Percentiles rank a stretch among this genome's conserved stretches.
These are phyloP conservation scores for Beauveria brongniartii DNA, from an alignment of 2,329 filamentous ascomycete species.

Conservation along the genomic window DNA sequence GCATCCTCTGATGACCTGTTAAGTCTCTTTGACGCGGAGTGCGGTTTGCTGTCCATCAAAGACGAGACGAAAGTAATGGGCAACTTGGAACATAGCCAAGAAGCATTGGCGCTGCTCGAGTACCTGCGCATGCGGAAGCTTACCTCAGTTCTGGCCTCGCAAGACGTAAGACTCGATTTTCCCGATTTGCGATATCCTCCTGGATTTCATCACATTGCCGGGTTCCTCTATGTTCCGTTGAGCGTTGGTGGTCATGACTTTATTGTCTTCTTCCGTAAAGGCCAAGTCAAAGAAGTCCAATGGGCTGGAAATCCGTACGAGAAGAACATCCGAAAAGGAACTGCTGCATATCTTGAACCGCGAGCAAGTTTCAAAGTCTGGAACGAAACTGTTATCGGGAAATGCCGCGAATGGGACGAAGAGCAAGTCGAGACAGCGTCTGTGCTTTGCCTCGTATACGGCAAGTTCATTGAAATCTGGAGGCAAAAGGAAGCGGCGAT, in stretches of 20 bases:
- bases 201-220: constrained; percentile 70
- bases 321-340: constrained; percentile 65
- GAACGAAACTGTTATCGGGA: constrained; percentile 73
- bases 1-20: constrained; percentile 81
- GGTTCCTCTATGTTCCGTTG: constrained; percentile 73
- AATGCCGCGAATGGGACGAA: constrained; percentile 80
- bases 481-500: constrained; percentile 79
- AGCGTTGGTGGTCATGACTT: constrained; percentile 72
- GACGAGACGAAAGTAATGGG: constrained; percentile 88
- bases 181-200: constrained; percentile 72
- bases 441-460: constrained; percentile 80
- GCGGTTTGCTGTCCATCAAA: constrained; percentile 72
- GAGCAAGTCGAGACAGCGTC: constrained; percentile 85
- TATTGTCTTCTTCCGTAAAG: constrained; percentile 82
- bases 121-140: constrained; percentile 71
- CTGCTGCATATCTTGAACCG: constrained; percentile 66
- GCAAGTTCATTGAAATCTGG: constrained; percentile 86
- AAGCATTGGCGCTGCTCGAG: constrained; percentile 75
- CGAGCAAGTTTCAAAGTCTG: constrained; percentile 72
- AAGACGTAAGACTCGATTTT: constrained; percentile 69
- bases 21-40: constrained; percentile 79
- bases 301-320: constrained; percentile 87
- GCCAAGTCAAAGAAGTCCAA: constrained; percentile 67
- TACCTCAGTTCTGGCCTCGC: constrained; percentile 68
- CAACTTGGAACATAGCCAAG: constrained; percentile 65